These are phyloP conservation scores for Dothistroma pini DNA, from an alignment of 2,329 filamentous ascomycete species.

Conservation along the genomic window DNA sequence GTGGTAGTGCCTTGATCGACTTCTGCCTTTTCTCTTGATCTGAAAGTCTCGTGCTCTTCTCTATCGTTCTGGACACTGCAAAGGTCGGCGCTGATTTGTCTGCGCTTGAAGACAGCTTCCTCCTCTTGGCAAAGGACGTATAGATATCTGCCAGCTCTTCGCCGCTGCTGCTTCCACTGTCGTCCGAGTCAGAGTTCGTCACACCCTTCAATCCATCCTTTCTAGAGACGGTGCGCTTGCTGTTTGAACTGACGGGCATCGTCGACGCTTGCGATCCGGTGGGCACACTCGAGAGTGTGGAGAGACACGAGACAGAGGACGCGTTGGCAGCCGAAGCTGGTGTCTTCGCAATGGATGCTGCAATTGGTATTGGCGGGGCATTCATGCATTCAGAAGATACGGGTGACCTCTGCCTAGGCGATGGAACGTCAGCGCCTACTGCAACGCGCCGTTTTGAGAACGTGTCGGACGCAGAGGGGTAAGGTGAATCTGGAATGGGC, in stretches of 20 bases:
- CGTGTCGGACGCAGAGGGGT: slow-evolving; percentile 8
- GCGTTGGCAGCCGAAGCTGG: slow-evolving; percentile 3
- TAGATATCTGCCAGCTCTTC: slow-evolving; percentile 34
- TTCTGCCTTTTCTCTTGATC: slow-evolving; percentile 10
- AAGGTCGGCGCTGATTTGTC: slow-evolving; percentile 4
- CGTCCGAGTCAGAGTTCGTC: slow-evolving; percentile 38
- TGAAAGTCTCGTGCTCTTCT: slow-evolving; percentile 8
- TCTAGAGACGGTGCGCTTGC: slow-evolving; percentile 49
- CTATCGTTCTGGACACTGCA: not conserved
- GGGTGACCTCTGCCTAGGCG: slow-evolving; percentile 6
- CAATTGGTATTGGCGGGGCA: slow-evolving; percentile 7
- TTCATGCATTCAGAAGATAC: not conserved
- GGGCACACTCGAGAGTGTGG: slow-evolving; percentile 32
- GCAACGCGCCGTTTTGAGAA: slow-evolving; percentile 12
- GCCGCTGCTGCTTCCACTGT: slow-evolving; percentile 25
- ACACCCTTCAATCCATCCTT: slow-evolving; percentile 55
- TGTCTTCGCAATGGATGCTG: slow-evolving; percentile 7
- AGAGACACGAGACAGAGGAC: slow-evolving; percentile 27
- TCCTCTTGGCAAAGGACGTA: slow-evolving; percentile 28
- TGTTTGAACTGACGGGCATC: slow-evolving; percentile 16
- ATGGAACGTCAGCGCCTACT: slow-evolving; percentile 6
- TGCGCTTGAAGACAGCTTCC: slow-evolving; percentile 25
- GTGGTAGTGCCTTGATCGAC: slow-evolving; percentile 4
- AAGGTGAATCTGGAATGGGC: slow-evolving; percentile 17
- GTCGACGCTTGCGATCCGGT: slow-evolving; percentile 25